These are phyloP conservation scores for Neofusicoccum ribis DNA, from an alignment of 2,329 filamentous ascomycete genomes.

Conservation along the genomic window DNA sequence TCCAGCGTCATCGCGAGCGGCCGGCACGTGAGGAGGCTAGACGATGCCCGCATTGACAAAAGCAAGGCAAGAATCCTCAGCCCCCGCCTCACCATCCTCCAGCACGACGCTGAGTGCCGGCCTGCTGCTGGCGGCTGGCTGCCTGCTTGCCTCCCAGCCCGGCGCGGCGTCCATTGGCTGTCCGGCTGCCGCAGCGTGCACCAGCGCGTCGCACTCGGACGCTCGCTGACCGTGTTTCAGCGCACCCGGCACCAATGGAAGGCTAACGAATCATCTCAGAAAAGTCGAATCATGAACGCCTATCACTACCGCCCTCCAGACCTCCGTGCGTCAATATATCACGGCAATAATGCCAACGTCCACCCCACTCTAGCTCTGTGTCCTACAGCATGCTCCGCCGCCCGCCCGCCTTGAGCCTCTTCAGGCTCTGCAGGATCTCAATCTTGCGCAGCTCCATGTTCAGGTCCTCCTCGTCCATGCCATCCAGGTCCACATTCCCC, in stretches of 20 bases:
- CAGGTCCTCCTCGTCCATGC: slow-evolving; percentile 14
- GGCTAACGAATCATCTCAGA: slow-evolving; percentile 7
- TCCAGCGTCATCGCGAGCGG: background rate
- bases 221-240: background rate
- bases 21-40: slow-evolving; percentile 1
- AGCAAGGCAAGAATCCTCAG: background rate
- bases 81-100: background rate
- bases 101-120: background rate
- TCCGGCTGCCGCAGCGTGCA: background rate
- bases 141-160: background rate
- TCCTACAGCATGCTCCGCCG: background rate
- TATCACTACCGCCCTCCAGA: background rate
- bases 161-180: background rate
- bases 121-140: background rate
- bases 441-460: slow-evolving; percentile 15
- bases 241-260: slow-evolving; percentile 1
- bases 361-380: background rate
- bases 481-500: slow-evolving; percentile 2
- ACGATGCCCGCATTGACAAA: background rate
- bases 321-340: background rate
- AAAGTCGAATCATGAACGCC: slow-evolving; percentile 8
- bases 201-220: background rate
- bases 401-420: background rate
- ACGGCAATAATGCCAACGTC: background rate
- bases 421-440: slow-evolving; percentile 15